Conservation (phyloP, 768 basidiomycete genomes). For the Lactarius psammicola region DNA sequence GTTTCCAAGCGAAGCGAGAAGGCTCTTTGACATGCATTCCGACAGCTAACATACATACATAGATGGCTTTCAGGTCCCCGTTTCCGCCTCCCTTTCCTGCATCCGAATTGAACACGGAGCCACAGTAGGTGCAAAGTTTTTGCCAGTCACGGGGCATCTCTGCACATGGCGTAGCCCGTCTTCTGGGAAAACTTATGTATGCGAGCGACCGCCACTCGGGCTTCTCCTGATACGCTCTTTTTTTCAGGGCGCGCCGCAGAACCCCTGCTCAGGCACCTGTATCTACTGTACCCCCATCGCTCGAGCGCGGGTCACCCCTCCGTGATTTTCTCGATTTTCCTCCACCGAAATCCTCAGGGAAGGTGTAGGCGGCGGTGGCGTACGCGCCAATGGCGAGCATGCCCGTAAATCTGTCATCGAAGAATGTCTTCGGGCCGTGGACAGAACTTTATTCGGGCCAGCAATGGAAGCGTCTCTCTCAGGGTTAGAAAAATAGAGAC, state of each 20-base stretch:
- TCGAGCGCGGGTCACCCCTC: neutral
- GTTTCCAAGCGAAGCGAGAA: neutral
- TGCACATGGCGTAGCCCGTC: neutral
- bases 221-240: neutral
- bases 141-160: neutral
- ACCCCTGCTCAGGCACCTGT: neutral
- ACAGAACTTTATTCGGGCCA: slow-evolving; percentile 2
- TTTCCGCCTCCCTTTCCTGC: neutral
- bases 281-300: neutral
- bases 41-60: neutral
- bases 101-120: neutral
- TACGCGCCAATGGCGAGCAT: neutral
- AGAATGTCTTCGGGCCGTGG: neutral
- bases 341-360: neutral
- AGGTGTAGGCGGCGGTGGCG: neutral
- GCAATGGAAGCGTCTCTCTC: slow-evolving; percentile 3
- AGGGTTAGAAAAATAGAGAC: neutral
- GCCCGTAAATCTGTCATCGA: neutral
- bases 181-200: neutral
- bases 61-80: neutral
- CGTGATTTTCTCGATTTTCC: neutral
- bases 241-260: neutral
- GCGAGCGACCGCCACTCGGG: neutral
- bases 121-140: neutral
- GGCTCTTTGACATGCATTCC: neutral